Evolutionary conservation across 441 rosid species (phyloP), one percentile per base, ranked within the genome.

Genomic region (Flueggea neowawraea): DNA sequence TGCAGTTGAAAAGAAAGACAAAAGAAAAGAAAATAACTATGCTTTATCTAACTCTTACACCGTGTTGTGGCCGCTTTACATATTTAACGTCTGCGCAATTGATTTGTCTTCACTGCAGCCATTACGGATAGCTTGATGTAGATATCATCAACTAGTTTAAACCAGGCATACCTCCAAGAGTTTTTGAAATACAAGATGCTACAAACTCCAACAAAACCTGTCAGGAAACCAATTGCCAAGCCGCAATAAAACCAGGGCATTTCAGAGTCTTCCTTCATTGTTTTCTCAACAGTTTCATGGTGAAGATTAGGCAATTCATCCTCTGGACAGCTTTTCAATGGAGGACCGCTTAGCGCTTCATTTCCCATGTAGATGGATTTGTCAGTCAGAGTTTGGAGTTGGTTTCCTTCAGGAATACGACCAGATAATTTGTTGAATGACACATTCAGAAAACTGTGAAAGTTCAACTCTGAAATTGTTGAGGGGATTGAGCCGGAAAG

Each of bases 341-440:
- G 78, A 50, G 49, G 45, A 1, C 77, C 81, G n/a, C 77, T 63
- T 6, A 80, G 79, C 15, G 52, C 66, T 12, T 43, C 28, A n/a
- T 76, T 74, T 16, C 75, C 77, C 0, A 57, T 60, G 33, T 64
- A 76, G 39, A 56, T 62, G 54, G 79, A 79, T 54, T 67, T 61
- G 58, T 76, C 81, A 9, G 49, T 44, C 41, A 74, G 31, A 33
- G 71, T 74, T 0, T 53, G 55, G 0, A 80, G 57, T 50, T 72
- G 75, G n/a, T 68, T 75, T 28, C 61, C 57, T 0, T 28, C 16
- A 6, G 75, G 78, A n/a, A 75, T 77, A 12, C 2, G 51, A 10
- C 78, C 78, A 0, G 66, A 60, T 12, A 70, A 62, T 22, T 69
- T 66, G 48, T 77, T 78, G 67, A 63, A 61, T 4, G 82, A 75